Percentiles rank a stretch among this genome's conserved stretches.
Conservation (phyloP, 768 basidiomycete species). For the Mycena venus region DNA sequence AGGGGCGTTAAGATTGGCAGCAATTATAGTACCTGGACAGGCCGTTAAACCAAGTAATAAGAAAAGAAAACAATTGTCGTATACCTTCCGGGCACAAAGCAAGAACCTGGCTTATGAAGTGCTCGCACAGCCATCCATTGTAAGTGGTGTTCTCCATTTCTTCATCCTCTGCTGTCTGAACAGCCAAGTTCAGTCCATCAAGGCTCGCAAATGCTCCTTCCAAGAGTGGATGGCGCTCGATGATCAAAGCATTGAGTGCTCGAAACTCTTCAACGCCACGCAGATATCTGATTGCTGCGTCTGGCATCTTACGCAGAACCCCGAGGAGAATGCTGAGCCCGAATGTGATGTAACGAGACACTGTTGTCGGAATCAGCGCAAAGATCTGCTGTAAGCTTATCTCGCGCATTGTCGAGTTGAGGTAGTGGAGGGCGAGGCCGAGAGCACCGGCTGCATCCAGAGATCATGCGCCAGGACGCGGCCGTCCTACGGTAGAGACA, state of each 20-base stretch:
- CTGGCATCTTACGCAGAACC: slow-evolving; percentile 43
- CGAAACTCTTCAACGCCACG: slow-evolving; percentile 43
- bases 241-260: slow-evolving; percentile 40
- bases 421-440: slow-evolving; percentile 56
- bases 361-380: slow-evolving; percentile 54
- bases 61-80: slow-evolving; percentile 6
- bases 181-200: slow-evolving; percentile 54
- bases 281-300: slow-evolving; percentile 46
- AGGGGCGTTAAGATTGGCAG: slow-evolving; percentile 49
- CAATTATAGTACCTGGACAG: slow-evolving; percentile 50
- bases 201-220: slow-evolving; percentile 55
- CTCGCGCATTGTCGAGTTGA: slow-evolving; percentile 58
- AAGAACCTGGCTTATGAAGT: slow-evolving; percentile 53
- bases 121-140: slow-evolving; percentile 50
- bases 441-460: slow-evolving; percentile 57
- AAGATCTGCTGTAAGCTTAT: slow-evolving; percentile 59
- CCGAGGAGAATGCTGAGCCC: slow-evolving; percentile 44
- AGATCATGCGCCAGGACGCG: slow-evolving; percentile 44
- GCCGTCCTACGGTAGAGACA: slow-evolving; percentile 25
- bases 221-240: slow-evolving; percentile 47
- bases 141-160: slow-evolving; percentile 38
- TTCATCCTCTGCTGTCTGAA: slow-evolving; percentile 49
- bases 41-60: background rate
- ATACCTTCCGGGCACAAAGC: slow-evolving; percentile 43
- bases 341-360: slow-evolving; percentile 53